Conservation (phyloP, 2,329 filamentous ascomycete species). For the Botrytis cinerea region DNA sequence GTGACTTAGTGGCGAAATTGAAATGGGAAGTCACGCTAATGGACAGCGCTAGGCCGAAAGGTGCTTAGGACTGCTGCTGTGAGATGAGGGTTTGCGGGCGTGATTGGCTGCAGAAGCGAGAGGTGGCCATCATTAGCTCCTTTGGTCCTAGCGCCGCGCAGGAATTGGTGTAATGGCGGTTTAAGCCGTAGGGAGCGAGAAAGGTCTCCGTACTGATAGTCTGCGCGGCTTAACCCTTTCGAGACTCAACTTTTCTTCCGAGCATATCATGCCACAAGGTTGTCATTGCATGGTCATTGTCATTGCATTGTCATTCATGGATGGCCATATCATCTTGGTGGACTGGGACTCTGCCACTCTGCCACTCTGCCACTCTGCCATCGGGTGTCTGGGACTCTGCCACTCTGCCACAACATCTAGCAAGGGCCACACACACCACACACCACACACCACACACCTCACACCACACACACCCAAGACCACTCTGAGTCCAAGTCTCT, state of each 20-base stretch:
- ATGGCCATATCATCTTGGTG: too few species aligned
- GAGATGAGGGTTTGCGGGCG: not conserved
- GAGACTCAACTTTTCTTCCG: not conserved
- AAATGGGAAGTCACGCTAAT: not conserved
- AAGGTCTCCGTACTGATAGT: constrained; percentile 1
- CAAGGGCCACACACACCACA: too few species aligned
- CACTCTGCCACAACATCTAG: not conserved
- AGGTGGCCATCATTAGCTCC: not conserved
- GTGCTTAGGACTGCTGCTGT: not conserved
- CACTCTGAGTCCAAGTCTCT: too few species aligned
- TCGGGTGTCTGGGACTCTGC: not conserved
- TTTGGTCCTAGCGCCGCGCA: not conserved
- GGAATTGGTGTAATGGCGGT: not conserved
- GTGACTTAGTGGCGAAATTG: constrained; percentile 10
- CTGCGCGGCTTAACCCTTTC: not conserved
- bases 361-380: too few species aligned
- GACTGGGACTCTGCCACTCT: not conserved
- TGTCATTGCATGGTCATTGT: not conserved
- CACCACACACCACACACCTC: too few species aligned
- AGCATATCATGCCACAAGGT: not conserved
- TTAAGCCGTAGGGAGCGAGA: not conserved
- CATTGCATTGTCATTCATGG: too few species aligned
- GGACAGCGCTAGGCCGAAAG: not conserved
- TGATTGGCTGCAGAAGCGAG: not conserved
- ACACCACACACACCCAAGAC: too few species aligned